Evolutionary conservation across 306 rosid species (phyloP).

Genomic region (Castanea sativa): DNA sequence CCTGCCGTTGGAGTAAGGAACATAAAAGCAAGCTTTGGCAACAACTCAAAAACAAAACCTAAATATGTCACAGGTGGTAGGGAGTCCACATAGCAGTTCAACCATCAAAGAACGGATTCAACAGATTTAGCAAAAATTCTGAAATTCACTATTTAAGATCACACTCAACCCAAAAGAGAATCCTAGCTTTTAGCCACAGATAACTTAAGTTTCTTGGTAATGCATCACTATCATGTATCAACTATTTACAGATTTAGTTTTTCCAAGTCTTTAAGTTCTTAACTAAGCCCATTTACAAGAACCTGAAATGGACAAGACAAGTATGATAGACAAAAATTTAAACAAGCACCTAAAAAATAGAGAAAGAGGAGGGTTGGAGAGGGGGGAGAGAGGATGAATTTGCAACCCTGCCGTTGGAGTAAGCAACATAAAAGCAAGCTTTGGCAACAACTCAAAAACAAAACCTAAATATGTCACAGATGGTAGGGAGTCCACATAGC

Average conservation of each 20-base stretch:
- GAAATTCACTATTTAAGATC: not conserved
- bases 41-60: not conserved
- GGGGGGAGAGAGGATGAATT: not conserved
- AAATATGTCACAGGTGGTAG: not conserved
- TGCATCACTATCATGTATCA: not conserved
- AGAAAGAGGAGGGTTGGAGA: not conserved
- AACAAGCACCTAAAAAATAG: not conserved
- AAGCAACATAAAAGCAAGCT: not conserved
- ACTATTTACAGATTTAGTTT: not conserved
- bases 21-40: not conserved
- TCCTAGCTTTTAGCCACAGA: not conserved
- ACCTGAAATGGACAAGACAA: conserved; percentile 41
- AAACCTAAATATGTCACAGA: not conserved
- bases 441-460: not conserved
- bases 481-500: not conserved
- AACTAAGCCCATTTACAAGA: conserved; percentile 36
- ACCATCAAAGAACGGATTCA: not conserved
- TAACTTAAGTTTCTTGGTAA: not conserved
- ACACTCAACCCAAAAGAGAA: not conserved
- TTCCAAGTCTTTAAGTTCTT: not conserved
- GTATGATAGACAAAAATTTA: not conserved
- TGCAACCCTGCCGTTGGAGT: not conserved
- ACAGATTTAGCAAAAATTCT: not conserved
- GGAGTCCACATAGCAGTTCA: not conserved
- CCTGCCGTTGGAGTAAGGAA: not conserved